Percentiles rank a stretch among this genome's conserved stretches.
Evolutionary conservation across 495 filamentous ascomycete species (phyloP).

Genomic region (Paragyromitra xinjiangensis): DNA sequence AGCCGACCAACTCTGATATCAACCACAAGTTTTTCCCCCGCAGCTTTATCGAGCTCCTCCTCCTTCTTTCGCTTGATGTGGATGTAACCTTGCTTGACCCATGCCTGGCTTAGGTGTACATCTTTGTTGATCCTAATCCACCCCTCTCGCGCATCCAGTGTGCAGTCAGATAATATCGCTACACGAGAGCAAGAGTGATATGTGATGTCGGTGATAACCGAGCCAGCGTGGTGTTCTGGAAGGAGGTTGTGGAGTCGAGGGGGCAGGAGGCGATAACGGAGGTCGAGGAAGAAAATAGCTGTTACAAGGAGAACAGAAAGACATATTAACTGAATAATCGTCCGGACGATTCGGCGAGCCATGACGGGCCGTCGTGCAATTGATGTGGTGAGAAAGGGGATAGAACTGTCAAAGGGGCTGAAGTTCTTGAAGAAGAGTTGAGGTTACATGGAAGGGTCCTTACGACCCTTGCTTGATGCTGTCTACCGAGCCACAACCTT

Average conservation of each 20-base stretch:
- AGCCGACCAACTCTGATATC: slow-evolving; percentile 82
- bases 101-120: slow-evolving; percentile 77
- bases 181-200: slow-evolving; percentile 77
- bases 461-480: slow-evolving; percentile 27
- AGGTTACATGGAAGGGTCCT: not conserved
- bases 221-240: slow-evolving; percentile 79
- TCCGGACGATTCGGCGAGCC: slow-evolving; percentile 69
- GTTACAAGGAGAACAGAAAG: slow-evolving; percentile 73
- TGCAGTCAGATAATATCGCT: slow-evolving; percentile 81
- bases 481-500: slow-evolving; percentile 23
- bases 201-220: slow-evolving; percentile 89
- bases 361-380: slow-evolving; percentile 39
- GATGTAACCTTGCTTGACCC: slow-evolving; percentile 81
- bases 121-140: slow-evolving; percentile 95
- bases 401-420: slow-evolving; percentile 4
- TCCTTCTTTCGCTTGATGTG: slow-evolving; percentile 88
- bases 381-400: slow-evolving; percentile 1
- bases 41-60: slow-evolving; percentile 73
- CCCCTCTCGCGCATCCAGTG: slow-evolving; percentile 69
- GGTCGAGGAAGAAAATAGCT: slow-evolving; percentile 79
- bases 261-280: slow-evolving; percentile 82
- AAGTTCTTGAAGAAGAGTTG: slow-evolving; percentile 2
- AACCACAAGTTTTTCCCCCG: slow-evolving; percentile 79
- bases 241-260: slow-evolving; percentile 78
- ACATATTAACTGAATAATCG: slow-evolving; percentile 78